These are phyloP conservation scores for Spinellus fusiger DNA, from an alignment of 192 early-diverging fungal genomes.

Conservation along the genomic window DNA sequence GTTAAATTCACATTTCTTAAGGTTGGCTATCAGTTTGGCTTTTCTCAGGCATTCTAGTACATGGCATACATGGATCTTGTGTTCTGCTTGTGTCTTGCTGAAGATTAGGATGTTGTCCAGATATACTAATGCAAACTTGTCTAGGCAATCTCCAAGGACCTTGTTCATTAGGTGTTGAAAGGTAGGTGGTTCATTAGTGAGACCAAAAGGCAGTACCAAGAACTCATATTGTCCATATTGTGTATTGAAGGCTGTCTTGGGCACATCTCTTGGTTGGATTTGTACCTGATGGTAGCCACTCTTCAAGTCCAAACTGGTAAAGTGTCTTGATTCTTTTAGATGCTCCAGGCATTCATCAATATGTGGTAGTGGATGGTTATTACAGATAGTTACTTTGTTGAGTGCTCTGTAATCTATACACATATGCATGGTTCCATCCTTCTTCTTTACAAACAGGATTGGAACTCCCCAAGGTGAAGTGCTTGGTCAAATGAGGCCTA, in stretches of 20 bases:
- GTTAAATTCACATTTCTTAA: constrained; percentile 10
- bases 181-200: constrained; percentile 15
- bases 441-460: constrained; percentile 44
- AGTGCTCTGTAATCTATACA: constrained; percentile 51
- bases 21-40: not conserved
- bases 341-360: constrained; percentile 42
- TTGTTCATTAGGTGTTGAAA: constrained; percentile 21
- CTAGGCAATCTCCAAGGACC: not conserved
- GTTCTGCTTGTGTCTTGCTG: constrained; percentile 23
- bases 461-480: constrained; percentile 33
- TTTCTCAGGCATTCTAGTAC: constrained; percentile 13
- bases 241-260: constrained; percentile 31
- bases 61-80: constrained; percentile 13
- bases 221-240: constrained; percentile 17
- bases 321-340: constrained; percentile 22
- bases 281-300: constrained; percentile 40
- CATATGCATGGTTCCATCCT: constrained; percentile 38
- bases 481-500: constrained; percentile 30
- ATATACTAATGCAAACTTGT: constrained; percentile 30
- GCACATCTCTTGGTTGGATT: constrained; percentile 21
- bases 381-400: constrained; percentile 42
- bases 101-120: constrained; percentile 43
- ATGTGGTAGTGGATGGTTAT: constrained; percentile 44
- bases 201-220: constrained; percentile 22
- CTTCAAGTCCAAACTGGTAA: constrained; percentile 40